These are phyloP conservation scores for Euphrasia confusa DNA, from an alignment of 257 asterid genomes.

Conservation along the genomic window DNA sequence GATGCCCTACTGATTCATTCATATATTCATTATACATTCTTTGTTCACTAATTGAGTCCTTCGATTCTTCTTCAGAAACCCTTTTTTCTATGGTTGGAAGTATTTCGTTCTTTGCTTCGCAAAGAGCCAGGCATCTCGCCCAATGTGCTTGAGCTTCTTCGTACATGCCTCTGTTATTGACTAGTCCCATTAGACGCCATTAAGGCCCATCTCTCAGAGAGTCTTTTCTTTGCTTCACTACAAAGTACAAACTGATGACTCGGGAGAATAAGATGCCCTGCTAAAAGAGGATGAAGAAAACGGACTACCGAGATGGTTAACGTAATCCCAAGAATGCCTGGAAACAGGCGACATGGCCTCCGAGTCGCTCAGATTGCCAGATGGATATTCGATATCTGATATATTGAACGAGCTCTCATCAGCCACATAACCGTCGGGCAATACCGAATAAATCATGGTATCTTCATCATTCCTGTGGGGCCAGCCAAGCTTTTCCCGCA, in stretches of 20 bases:
- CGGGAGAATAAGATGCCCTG: constrained; percentile 88
- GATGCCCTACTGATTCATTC: constrained; percentile 50
- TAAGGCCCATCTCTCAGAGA: constrained; percentile 96
- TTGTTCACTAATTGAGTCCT: constrained; percentile 33
- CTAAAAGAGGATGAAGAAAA: constrained; percentile 71
- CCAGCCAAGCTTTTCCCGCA: constrained; percentile 60
- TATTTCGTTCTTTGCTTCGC: constrained; percentile 55
- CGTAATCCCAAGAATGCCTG: constrained; percentile 92
- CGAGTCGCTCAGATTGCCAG: constrained; percentile 71
- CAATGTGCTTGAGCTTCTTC: constrained; percentile 79
- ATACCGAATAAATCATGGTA: constrained; percentile 62
- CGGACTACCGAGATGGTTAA: constrained; percentile 78
- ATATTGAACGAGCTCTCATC: constrained; percentile 85
- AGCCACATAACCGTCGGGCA: constrained; percentile 72
- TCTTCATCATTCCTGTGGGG: constrained; percentile 48
- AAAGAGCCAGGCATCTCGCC: constrained; percentile 99
- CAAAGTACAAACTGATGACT: constrained; percentile 80
- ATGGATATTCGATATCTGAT: constrained; percentile 69
- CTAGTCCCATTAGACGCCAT: constrained; percentile 65
- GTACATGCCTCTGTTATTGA: constrained; percentile 61
- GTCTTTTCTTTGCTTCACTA: constrained; percentile 95
- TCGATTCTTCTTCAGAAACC: constrained; percentile 35
- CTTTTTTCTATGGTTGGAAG: constrained; percentile 32
- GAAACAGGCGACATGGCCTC: constrained; percentile 81
- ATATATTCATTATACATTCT: constrained; percentile 29